Conservation (phyloP, 2,329 filamentous ascomycete species). For the Colletotrichum gigasporum region DNA sequence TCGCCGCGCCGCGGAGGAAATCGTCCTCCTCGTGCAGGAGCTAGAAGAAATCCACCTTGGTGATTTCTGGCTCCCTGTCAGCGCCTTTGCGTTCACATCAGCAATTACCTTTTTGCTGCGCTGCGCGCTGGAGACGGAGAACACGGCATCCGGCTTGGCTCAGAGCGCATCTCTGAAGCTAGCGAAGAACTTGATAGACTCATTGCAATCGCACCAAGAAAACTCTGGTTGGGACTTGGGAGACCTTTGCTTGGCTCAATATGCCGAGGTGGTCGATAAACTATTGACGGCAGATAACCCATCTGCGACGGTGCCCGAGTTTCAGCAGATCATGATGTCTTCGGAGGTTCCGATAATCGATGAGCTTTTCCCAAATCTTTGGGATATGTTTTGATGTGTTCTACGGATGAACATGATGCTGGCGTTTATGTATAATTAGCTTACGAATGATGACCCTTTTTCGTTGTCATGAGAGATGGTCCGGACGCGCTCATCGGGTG, state of each 20-base stretch:
- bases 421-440: neutral
- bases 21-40: constrained; percentile 57
- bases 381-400: constrained; percentile 28
- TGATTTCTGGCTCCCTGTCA: constrained; percentile 61
- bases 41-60: constrained; percentile 51
- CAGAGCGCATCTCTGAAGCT: constrained; percentile 51
- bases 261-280: constrained; percentile 57
- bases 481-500: too few relatives aligned
- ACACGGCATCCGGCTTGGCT: constrained; percentile 43
- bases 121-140: constrained; percentile 55
- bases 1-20: constrained; percentile 57
- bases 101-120: constrained; percentile 61
- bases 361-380: constrained; percentile 28
- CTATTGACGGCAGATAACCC: constrained; percentile 39
- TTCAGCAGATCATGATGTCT: constrained; percentile 31
- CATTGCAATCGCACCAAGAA: constrained; percentile 48
- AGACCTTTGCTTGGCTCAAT: constrained; percentile 58
- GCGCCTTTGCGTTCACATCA: constrained; percentile 56
- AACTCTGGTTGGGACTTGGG: constrained; percentile 58
- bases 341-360: constrained; percentile 26
- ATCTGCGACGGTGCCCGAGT: constrained; percentile 25
- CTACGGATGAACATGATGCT: neutral
- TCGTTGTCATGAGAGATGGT: too few relatives aligned
- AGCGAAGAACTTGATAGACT: constrained; percentile 51
- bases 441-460: neutral